Conservation (phyloP, 371 early-diverging fungal genomes). For the Mucor lusitanicus region DNA sequence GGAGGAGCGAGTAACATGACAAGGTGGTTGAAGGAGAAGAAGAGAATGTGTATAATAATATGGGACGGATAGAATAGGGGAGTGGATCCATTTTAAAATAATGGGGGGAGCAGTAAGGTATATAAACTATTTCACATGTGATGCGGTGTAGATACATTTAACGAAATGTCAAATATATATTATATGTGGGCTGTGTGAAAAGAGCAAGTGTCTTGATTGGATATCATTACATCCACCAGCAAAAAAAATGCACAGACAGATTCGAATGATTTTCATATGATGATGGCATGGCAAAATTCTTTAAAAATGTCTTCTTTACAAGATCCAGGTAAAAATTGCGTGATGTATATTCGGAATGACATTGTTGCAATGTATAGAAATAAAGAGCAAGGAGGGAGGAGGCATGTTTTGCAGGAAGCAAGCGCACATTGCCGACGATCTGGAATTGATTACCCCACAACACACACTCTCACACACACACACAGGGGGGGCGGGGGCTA, state of each 20-base stretch:
- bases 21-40: background rate
- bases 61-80: background rate
- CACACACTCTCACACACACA: background rate
- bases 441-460: conserved; percentile 21
- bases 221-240: background rate
- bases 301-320: background rate
- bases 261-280: conserved; percentile 12
- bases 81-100: background rate
- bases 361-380: conserved; percentile 6
- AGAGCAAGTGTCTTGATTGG: background rate
- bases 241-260: conserved; percentile 4
- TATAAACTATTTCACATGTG: conserved; percentile 1
- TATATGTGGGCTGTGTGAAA: background rate
- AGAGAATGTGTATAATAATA: background rate
- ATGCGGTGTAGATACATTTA: background rate
- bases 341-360: conserved; percentile 34
- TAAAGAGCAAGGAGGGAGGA: background rate
- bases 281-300: background rate
- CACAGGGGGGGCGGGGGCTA: background rate
- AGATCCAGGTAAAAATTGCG: conserved; percentile 7
- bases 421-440: conserved; percentile 12
- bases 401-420: background rate
- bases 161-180: background rate
- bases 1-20: background rate
- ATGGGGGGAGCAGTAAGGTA: background rate